Evolutionary conservation across 2,329 filamentous ascomycete species (phyloP).

Genomic region (Cadophora sp.): DNA sequence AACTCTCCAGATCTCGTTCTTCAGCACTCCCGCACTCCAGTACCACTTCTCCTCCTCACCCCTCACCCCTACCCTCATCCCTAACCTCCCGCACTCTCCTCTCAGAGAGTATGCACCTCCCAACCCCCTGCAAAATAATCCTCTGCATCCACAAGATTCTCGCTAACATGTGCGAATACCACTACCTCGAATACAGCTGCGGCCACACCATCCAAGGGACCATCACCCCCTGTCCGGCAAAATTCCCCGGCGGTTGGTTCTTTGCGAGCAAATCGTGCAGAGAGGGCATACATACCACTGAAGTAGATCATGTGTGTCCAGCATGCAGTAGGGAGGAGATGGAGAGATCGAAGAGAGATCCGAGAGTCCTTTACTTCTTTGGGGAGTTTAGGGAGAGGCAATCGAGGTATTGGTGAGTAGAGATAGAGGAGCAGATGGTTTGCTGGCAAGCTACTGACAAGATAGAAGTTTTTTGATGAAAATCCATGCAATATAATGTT

Average conservation of each 20-base stretch:
- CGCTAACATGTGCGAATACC: conserved; percentile 10
- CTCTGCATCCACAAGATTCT: neutral
- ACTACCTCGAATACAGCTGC: neutral
- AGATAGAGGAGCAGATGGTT: neutral
- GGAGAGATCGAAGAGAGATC: conserved; percentile 1
- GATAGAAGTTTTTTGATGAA: no score
- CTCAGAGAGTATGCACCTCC: neutral
- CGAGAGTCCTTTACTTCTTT: neutral
- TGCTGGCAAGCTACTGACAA: neutral
- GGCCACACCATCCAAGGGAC: neutral
- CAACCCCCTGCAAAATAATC: conserved; percentile 1
- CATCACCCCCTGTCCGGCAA: neutral
- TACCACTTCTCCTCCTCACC: no score
- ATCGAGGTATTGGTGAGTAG: neutral
- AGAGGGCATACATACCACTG: neutral
- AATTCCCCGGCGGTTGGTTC: neutral
- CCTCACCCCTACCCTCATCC: neutral
- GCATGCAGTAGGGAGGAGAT: conserved; percentile 7
- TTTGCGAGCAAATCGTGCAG: neutral
- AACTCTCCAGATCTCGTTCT: no score
- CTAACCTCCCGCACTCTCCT: neutral
- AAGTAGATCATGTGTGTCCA: neutral
- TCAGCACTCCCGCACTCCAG: no score
- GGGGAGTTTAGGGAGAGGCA: neutral
- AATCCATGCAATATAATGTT: no score